Evolutionary conservation across 495 filamentous ascomycete genomes (phyloP).

Genomic region (Polyplosphaeria fusca): DNA sequence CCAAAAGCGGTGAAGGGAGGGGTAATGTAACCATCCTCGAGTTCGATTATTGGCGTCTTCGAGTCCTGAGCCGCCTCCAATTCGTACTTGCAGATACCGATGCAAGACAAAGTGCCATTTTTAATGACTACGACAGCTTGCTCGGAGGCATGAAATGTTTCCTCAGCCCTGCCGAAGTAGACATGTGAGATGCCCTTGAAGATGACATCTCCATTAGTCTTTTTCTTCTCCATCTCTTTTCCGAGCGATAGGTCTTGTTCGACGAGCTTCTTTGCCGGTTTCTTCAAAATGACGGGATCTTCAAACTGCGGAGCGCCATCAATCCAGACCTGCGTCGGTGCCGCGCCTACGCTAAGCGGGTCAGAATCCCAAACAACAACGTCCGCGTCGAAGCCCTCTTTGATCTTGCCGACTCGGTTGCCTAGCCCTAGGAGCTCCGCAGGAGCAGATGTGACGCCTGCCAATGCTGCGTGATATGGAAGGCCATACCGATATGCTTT

Average conservation of each 20-base stretch:
- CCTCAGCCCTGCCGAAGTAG: neutral
- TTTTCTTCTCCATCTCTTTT: conserved; percentile 27
- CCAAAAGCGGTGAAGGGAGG: conserved; percentile 55
- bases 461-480: conserved; percentile 57
- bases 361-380: conserved; percentile 66
- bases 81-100: conserved; percentile 36
- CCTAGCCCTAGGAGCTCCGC: conserved; percentile 58
- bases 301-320: conserved; percentile 50
- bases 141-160: conserved; percentile 12
- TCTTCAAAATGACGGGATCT: conserved; percentile 30
- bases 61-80: conserved; percentile 5
- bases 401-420: conserved; percentile 59
- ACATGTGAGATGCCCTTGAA: conserved; percentile 25
- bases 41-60: conserved; percentile 39
- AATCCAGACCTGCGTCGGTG: conserved; percentile 63
- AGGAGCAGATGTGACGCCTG: conserved; percentile 59
- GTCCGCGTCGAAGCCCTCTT: conserved; percentile 63
- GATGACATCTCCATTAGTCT: conserved; percentile 22
- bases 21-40: conserved; percentile 56
- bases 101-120: conserved; percentile 52
- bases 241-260: conserved; percentile 21
- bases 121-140: conserved; percentile 45
- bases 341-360: conserved; percentile 58
- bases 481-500: conserved; percentile 59
- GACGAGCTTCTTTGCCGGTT: conserved; percentile 39